Base-by-base conservation (phyloP, 1,284 basidiomycete species). In the Trichosporon sp. region DNA sequence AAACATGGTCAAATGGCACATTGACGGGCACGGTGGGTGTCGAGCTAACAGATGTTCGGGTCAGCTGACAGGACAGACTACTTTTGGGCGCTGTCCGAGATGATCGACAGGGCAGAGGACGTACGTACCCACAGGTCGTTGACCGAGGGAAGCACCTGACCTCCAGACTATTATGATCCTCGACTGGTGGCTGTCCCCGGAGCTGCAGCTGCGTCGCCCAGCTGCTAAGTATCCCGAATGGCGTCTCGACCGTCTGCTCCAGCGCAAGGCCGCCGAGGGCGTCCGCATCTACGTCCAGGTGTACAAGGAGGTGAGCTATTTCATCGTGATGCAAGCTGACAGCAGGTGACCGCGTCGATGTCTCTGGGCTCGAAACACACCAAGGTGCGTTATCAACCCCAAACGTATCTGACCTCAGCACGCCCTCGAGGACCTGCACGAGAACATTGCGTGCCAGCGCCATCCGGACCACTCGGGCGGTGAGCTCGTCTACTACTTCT, bases 51-150 rank as follows among this genome's bases (percentile, higher is more conserved):
- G 35, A 37, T 7, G 35, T 10, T 37, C 35, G 1, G 46, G 14
- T 21, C 43, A 6, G 61, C 51, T 73, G 56, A 70, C 68, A 19
- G n/a, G n/a, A 1, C 65, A 78, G 86, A 97, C 85, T 97, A 96
- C 82, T 92, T 97, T 87, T 96, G 91, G 88, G 94, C 95, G 0
- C 81, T 96, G 38, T 93, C 92, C 1, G 93, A 95, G 84, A 87
- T 96, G 81, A 87, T 97, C 31, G 93, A 96, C 68, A 67, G 74
- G 10, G 86, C 86, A 0, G 79, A 78, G 66, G 82, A 85, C 68
- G 82, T 79, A 31, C 19, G 78, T 69, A 1, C 32, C 11, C 8
- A 46, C 43, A n/a, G 10, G 16, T 11, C 43, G 4, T 3, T 16
- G 43, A 46, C 16, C 14, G 61, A 31, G 38, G 66, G 66, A 19